Conservation (phyloP, 2,329 filamentous ascomycete genomes). For the Scopulariopsis brevicaulis region DNA sequence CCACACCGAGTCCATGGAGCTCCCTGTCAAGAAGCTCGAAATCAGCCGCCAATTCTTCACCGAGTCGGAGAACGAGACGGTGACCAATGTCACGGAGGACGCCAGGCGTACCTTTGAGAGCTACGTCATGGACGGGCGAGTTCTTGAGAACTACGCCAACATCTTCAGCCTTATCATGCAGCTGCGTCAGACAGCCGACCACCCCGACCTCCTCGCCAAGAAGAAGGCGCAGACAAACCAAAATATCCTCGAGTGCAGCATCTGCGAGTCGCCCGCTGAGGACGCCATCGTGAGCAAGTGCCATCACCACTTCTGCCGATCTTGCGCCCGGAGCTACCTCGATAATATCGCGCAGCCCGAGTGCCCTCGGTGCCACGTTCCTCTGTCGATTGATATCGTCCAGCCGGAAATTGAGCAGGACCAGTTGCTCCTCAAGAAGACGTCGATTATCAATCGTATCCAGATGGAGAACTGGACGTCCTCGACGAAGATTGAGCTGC, state of each 20-base stretch:
- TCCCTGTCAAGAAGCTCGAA: conserved; percentile 87
- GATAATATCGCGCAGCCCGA: conserved; percentile 65
- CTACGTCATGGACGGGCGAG: conserved; percentile 85
- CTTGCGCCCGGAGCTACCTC: conserved; percentile 43
- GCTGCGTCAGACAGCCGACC: conserved; percentile 95
- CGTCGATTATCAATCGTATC: conserved; percentile 95
- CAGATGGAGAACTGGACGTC: conserved; percentile 99
- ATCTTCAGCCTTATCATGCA: conserved; percentile 99
- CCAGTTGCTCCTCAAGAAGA: conserved; percentile 78
- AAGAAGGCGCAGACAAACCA: conserved; percentile 78
- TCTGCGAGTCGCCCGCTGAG: conserved; percentile 93
- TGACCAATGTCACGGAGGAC: conserved; percentile 89
- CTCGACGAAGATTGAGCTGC: conserved; percentile 93
- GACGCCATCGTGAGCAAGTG: conserved; percentile 88
- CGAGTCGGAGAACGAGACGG: conserved; percentile 92
- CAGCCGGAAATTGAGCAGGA: conserved; percentile 94
- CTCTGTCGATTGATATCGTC: conserved; percentile 81
- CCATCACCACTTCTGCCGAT: conserved; percentile 60
- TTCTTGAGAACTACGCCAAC: conserved; percentile 97
- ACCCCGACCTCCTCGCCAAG: conserved; percentile 87
- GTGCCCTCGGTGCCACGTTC: conserved; percentile 87
- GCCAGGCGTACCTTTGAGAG: conserved; percentile 85
- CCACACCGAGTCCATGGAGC: conserved; percentile 87
- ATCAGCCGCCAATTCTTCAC: conserved; percentile 95
- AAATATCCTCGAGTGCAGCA: conserved; percentile 83